Evolutionary conservation across 495 filamentous ascomycete species (phyloP).

Genomic region (Cetradonia linearis): DNA sequence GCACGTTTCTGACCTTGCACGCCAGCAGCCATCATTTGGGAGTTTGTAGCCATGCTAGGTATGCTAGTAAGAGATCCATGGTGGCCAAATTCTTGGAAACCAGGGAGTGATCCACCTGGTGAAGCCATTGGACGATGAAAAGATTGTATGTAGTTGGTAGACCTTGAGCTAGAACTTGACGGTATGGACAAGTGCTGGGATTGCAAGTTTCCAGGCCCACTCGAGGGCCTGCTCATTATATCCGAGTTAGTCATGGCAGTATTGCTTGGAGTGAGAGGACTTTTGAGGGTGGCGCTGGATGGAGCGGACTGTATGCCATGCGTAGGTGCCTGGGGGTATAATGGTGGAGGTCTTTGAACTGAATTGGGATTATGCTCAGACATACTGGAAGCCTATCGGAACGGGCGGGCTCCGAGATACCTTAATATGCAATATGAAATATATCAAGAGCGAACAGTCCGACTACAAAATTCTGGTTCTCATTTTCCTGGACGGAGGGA

Average conservation of each 20-base stretch:
- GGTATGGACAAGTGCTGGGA: constrained; percentile 19
- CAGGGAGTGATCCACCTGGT: constrained; percentile 14
- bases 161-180: constrained; percentile 16
- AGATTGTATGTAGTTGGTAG: constrained; percentile 19
- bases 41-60: constrained; percentile 34
- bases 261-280: constrained; percentile 18
- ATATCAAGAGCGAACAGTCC: neutral
- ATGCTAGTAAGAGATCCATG: constrained; percentile 33
- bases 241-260: constrained; percentile 17
- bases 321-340: constrained; percentile 13
- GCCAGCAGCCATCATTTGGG: constrained; percentile 34
- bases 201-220: constrained; percentile 16
- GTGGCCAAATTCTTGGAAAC: constrained; percentile 22
- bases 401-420: neutral
- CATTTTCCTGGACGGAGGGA: constrained; percentile 1
- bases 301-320: constrained; percentile 32
- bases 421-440: constrained; percentile 3
- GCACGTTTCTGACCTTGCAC: constrained; percentile 67
- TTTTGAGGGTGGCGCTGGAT: constrained; percentile 44
- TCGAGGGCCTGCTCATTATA: constrained; percentile 21
- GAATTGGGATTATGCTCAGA: constrained; percentile 10
- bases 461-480: neutral
- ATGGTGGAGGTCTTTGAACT: constrained; percentile 14
- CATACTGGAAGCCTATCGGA: constrained; percentile 13
- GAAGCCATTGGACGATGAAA: constrained; percentile 13